Conservation (phyloP, 495 filamentous ascomycete genomes). For the Neurospora sp. region DNA sequence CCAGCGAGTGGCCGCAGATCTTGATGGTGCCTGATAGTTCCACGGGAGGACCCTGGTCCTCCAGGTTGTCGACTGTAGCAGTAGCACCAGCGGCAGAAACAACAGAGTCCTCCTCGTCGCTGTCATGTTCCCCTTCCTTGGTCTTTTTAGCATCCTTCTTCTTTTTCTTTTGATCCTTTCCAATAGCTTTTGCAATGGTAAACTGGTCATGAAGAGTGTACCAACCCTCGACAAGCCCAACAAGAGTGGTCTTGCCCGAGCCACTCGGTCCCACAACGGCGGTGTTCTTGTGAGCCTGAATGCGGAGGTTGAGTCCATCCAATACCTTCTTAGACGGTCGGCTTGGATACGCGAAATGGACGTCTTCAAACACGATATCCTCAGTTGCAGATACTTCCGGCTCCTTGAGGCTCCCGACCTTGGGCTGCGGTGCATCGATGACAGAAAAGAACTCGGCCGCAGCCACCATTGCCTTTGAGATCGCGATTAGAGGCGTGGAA, state of each 20-base stretch:
- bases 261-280: slow-evolving; percentile 71
- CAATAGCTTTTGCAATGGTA: slow-evolving; percentile 29
- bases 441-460: slow-evolving; percentile 47
- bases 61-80: slow-evolving; percentile 6
- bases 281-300: slow-evolving; percentile 71
- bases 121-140: slow-evolving; percentile 7
- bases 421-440: slow-evolving; percentile 44
- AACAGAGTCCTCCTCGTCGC: slow-evolving; percentile 19
- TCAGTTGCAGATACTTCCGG: slow-evolving; percentile 36
- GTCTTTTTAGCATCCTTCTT: slow-evolving; percentile 28
- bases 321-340: slow-evolving; percentile 53
- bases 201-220: too few species aligned
- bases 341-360: slow-evolving; percentile 61
- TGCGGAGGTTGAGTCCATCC: slow-evolving; percentile 42
- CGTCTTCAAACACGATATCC: slow-evolving; percentile 50
- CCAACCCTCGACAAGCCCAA: too few species aligned
- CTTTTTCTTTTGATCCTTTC: slow-evolving; percentile 33
- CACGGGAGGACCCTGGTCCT: slow-evolving; percentile 29
- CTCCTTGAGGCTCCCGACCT: slow-evolving; percentile 29
- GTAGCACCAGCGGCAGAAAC: slow-evolving; percentile 4
- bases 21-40: slow-evolving; percentile 39
- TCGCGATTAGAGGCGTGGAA: slow-evolving; percentile 40
- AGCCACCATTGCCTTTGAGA: slow-evolving; percentile 43
- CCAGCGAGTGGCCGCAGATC: slow-evolving; percentile 45
- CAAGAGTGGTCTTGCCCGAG: too few species aligned